Conservation (phyloP, 495 filamentous ascomycete genomes). For the Aspergillus avenaceus region DNA sequence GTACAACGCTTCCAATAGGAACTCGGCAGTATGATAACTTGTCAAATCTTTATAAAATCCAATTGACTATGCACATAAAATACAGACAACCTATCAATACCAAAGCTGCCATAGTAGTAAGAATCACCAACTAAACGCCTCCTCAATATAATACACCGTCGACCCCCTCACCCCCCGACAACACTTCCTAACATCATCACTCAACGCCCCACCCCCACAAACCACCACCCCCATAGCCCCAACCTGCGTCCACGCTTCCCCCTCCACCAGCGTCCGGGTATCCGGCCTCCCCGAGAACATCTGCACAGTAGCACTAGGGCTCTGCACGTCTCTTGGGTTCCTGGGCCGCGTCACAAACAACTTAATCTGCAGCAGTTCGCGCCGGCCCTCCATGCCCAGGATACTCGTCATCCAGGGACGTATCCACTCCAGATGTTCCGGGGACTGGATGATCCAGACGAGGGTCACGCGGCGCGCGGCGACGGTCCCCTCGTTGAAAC, state of each 20-base stretch:
- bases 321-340: not conserved
- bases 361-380: not conserved
- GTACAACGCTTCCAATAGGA: too few relatives aligned
- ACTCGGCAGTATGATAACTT: too few relatives aligned
- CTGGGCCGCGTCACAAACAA: not conserved
- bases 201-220: constrained; percentile 1
- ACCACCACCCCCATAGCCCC: not conserved
- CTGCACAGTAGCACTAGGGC: not conserved
- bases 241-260: not conserved
- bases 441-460: constrained; percentile 38
- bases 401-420: not conserved
- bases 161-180: not conserved
- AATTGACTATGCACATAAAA: too few relatives aligned
- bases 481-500: constrained; percentile 56
- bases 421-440: not conserved
- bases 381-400: not conserved
- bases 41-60: too few relatives aligned
- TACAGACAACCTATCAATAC: too few relatives aligned
- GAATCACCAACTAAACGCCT: constrained; percentile 2
- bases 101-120: too few relatives aligned
- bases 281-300: not conserved
- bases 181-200: not conserved
- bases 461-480: constrained; percentile 64
- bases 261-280: not conserved
- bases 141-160: not conserved